A percentile compares a stretch with the other conserved stretches of the same genome.
Conservation (phyloP, 148 eudicot species). For the Vaccinium macrocarpon region DNA sequence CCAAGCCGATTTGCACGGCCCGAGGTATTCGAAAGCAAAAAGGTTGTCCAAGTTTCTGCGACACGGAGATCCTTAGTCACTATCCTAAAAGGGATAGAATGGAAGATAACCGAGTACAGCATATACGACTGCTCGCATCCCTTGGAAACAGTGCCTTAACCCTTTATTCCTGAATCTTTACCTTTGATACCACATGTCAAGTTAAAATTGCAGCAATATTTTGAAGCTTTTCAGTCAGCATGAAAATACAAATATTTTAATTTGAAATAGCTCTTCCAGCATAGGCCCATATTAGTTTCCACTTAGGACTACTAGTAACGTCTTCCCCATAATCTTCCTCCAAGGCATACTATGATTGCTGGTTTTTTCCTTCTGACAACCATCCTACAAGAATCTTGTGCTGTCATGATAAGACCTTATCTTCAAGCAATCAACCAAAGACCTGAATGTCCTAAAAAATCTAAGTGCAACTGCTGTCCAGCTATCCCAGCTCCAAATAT, state of each 20-base stretch:
- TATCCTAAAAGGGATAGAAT: no score
- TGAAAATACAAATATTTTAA: neutral
- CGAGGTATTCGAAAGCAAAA: no score
- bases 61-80: no score
- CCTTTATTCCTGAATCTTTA: neutral
- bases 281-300: neutral
- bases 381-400: neutral
- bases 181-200: neutral
- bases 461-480: neutral
- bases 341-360: neutral
- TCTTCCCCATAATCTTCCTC: neutral
- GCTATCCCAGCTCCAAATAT: neutral
- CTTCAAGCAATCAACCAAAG: neutral
- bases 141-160: neutral
- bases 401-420: neutral
- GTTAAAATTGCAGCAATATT: neutral
- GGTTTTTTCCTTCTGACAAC: neutral
- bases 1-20: no score
- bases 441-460: neutral
- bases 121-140: neutral
- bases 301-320: neutral
- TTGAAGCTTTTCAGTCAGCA: neutral
- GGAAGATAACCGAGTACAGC: no score
- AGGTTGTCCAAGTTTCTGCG: no score
- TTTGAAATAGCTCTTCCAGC: neutral